phyloP scores from a whole-genome alignment of 345 rosid species.

The Melaleuca alternifolia region DNA sequence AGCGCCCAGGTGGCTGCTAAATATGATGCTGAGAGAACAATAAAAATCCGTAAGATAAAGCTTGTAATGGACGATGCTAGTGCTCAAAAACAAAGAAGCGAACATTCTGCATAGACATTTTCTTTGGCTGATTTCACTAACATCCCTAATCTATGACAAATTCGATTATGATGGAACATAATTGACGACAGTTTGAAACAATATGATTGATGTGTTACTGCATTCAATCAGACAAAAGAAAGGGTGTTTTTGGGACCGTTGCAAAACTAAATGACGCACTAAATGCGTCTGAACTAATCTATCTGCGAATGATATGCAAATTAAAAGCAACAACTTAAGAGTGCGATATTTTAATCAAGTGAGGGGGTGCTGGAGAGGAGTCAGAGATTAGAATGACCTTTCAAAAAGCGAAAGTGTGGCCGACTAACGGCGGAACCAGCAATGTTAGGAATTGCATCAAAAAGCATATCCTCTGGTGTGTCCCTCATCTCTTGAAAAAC shows the following conservation, averaged over 20 bases:
- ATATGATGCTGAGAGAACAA: background rate
- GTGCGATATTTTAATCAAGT: background rate
- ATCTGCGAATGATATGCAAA: background rate
- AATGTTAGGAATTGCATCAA: slow-evolving; percentile 31
- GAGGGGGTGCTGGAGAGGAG: background rate
- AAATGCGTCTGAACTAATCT: background rate
- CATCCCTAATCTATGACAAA: background rate
- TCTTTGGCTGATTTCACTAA: background rate
- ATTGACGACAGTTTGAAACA: background rate
- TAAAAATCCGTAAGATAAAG: background rate
- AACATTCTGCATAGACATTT: background rate
- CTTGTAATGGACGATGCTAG: background rate
- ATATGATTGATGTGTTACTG: background rate
- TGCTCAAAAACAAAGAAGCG: background rate
- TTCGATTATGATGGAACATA: background rate
- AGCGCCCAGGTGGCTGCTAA: background rate
- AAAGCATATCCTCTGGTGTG: slow-evolving; percentile 36
- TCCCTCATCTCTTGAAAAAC: slow-evolving; percentile 48
- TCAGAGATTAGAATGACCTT: slow-evolving; percentile 17
- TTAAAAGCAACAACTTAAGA: background rate
- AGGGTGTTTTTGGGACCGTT: background rate
- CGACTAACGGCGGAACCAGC: slow-evolving; percentile 32
- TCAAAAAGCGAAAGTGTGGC: slow-evolving; percentile 34
- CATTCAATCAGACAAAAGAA: background rate
- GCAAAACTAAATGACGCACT: background rate